phyloP scores from a whole-genome alignment of 139 green algal species.

The Chlamydomonas urium region DNA sequence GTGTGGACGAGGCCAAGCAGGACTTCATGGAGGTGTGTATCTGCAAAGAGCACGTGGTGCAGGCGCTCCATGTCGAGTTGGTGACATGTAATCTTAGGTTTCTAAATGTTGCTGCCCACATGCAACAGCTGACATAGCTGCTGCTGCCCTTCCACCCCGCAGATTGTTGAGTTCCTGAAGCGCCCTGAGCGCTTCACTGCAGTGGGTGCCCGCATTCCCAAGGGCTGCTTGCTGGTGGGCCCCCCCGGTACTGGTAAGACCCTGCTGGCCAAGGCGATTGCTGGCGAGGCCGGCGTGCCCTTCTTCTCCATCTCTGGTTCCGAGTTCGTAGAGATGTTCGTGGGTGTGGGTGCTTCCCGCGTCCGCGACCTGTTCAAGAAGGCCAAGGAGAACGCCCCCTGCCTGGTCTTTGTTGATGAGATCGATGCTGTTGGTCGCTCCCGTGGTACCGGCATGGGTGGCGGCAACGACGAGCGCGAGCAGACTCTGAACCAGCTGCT shows the following conservation, averaged over 20 bases:
- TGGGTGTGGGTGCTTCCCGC: constrained; percentile 94
- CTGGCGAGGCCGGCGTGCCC: constrained; percentile 89
- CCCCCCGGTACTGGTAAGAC: constrained; percentile 88
- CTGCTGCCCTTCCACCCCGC: no score
- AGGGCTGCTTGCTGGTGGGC: constrained; percentile 92
- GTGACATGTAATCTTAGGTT: no score
- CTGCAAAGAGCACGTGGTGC: no score
- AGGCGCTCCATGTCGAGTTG: no score
- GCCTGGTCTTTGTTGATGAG: constrained; percentile 99
- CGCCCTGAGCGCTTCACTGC: constrained; percentile 91
- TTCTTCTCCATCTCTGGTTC: constrained; percentile 97
- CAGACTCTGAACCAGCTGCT: constrained; percentile 80
- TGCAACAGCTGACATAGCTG: no score
- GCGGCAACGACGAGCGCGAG: constrained; percentile 98
- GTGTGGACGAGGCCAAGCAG: constrained; percentile 98
- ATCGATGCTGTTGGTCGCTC: constrained; percentile 97
- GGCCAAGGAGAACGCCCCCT: constrained; percentile 87
- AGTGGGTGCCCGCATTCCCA: constrained; percentile 91
- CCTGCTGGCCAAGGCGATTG: constrained; percentile 77
- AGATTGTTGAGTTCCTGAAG: constrained; percentile 96
- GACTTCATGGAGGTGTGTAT: constrained; percentile 95
- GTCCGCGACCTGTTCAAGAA: constrained; percentile 98
- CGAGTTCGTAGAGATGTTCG: constrained; percentile 99
- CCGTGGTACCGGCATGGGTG: constrained; percentile 94
- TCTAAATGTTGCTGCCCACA: no score